Evolutionary conservation across 805 yeast species (phyloP).

Genomic region (Barnettozyma vustinii): DNA sequence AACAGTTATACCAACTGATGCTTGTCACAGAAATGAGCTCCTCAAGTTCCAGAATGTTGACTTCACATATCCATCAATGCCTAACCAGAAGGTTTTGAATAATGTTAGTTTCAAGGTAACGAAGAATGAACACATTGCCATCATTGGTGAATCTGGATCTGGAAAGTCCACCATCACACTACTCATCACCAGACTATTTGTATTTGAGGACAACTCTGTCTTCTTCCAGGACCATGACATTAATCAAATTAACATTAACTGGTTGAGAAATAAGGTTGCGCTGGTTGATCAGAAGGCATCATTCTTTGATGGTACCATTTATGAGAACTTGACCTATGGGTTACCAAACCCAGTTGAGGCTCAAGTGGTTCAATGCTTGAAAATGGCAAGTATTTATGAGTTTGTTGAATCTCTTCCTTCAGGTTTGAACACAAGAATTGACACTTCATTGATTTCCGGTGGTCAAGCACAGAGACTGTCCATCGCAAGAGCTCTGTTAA

Average conservation of each 20-base stretch:
- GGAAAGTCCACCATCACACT: constrained; percentile 81
- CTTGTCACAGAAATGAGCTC: constrained; percentile 11
- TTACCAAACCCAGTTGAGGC: constrained; percentile 28
- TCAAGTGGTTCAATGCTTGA: constrained; percentile 36
- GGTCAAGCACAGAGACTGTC: constrained; percentile 89
- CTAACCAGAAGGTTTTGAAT: constrained; percentile 31
- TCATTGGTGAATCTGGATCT: constrained; percentile 84
- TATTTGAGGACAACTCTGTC: constrained; percentile 34
- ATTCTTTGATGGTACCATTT: constrained; percentile 68
- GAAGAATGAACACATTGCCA: constrained; percentile 49
- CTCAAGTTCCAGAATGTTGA: constrained; percentile 40
- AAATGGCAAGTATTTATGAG: constrained; percentile 44
- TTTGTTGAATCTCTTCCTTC: constrained; percentile 51
- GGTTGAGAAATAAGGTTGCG: constrained; percentile 49
- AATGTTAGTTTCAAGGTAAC: constrained; percentile 38
- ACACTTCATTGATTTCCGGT: constrained; percentile 59
- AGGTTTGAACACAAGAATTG: constrained; percentile 56
- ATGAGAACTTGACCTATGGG: constrained; percentile 69
- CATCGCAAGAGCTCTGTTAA: constrained; percentile 72
- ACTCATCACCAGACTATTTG: constrained; percentile 51
- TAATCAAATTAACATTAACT: constrained; percentile 36
- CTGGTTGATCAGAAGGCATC: constrained; percentile 73
- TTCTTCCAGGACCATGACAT: constrained; percentile 45
- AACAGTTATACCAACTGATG: constrained; percentile 23
- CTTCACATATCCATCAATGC: constrained; percentile 43